These are phyloP conservation scores for Sporopachydermia cereana DNA, from an alignment of 1,139 yeast genomes.

Conservation along the genomic window DNA sequence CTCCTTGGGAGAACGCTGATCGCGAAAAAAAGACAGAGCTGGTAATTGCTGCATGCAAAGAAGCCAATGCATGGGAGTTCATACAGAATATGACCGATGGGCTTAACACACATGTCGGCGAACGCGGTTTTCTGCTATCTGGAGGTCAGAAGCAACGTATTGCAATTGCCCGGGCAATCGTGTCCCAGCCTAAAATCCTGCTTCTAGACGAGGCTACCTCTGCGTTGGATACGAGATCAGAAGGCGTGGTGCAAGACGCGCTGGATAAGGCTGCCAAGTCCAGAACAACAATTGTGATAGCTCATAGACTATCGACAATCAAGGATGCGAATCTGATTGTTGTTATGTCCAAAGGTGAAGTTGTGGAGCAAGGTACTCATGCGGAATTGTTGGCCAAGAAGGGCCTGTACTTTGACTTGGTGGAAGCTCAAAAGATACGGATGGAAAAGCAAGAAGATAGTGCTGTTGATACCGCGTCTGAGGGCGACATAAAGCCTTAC, in stretches of 20 bases:
- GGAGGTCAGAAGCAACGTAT: slow-evolving; percentile 78
- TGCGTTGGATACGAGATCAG: slow-evolving; percentile 62
- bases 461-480: neutral
- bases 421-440: slow-evolving; percentile 23
- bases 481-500: neutral
- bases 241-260: slow-evolving; percentile 57
- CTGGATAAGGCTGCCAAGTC: slow-evolving; percentile 49
- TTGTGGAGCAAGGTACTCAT: slow-evolving; percentile 33
- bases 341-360: slow-evolving; percentile 29
- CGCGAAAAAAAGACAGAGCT: slow-evolving; percentile 27
- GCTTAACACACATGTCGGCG: slow-evolving; percentile 45
- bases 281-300: slow-evolving; percentile 66
- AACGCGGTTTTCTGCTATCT: slow-evolving; percentile 39
- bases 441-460: neutral
- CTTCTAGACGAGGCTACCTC: slow-evolving; percentile 76
- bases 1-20: slow-evolving; percentile 26
- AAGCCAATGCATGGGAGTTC: slow-evolving; percentile 41
- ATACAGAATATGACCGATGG: slow-evolving; percentile 43
- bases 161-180: slow-evolving; percentile 61
- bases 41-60: slow-evolving; percentile 30
- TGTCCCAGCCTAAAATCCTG: slow-evolving; percentile 49
- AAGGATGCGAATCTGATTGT: slow-evolving; percentile 35
- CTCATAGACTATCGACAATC: slow-evolving; percentile 68
- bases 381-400: slow-evolving; percentile 21
- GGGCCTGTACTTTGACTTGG: slow-evolving; percentile 25